Evolutionary conservation across 805 yeast species (phyloP).

Genomic region (Peterozyma xylosa): DNA sequence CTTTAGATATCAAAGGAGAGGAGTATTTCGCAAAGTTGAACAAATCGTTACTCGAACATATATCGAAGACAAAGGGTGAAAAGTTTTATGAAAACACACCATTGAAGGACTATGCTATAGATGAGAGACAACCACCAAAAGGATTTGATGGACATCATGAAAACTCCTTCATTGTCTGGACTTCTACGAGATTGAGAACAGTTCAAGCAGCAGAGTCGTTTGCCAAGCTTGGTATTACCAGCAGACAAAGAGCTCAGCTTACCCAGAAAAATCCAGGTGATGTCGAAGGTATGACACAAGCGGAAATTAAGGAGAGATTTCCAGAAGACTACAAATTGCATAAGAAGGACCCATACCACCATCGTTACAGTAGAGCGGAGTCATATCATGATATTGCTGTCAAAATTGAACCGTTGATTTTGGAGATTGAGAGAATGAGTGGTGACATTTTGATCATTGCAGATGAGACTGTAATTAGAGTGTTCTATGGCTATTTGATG

Average conservation of each 20-base stretch:
- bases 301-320: constrained; percentile 48
- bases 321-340: constrained; percentile 68
- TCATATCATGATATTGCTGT: constrained; percentile 95
- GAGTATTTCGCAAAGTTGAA: constrained; percentile 61
- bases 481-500: constrained; percentile 91
- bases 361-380: constrained; percentile 86
- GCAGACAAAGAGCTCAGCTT: constrained; percentile 72
- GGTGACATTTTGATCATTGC: constrained; percentile 87
- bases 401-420: constrained; percentile 83
- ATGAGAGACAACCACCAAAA: constrained; percentile 27
- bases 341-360: constrained; percentile 80
- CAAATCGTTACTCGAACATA: constrained; percentile 38
- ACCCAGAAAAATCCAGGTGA: constrained; percentile 88
- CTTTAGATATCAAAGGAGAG: constrained; percentile 66
- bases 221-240: constrained; percentile 51
- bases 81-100: constrained; percentile 17
- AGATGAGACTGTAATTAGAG: constrained; percentile 84
- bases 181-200: constrained; percentile 83
- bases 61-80: constrained; percentile 21
- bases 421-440: constrained; percentile 89
- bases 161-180: constrained; percentile 81
- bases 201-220: constrained; percentile 71
- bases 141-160: constrained; percentile 50
- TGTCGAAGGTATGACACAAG: constrained; percentile 60
- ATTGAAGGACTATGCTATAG: not conserved